phyloP scores from a whole-genome alignment of 192 early-diverging fungal genomes.

The Backusella sp. region DNA sequence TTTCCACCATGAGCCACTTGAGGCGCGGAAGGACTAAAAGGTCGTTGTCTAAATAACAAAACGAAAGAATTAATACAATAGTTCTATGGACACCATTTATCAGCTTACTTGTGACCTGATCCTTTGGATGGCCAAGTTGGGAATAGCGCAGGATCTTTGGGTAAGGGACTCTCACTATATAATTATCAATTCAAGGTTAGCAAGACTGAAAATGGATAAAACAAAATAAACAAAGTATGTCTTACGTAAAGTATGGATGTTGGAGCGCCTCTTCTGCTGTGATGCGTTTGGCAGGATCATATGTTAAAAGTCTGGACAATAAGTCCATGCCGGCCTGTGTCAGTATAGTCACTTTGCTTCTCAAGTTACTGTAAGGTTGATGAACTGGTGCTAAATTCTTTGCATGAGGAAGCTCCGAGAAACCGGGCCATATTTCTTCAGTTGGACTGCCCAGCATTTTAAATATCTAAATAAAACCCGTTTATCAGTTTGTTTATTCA shows the following conservation, averaged over 20 bases:
- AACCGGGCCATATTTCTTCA: constrained; percentile 75
- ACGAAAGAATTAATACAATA: neutral
- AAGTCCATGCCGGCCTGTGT: constrained; percentile 82
- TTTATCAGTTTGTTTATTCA: neutral
- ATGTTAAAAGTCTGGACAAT: constrained; percentile 68
- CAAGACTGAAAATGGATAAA: neutral
- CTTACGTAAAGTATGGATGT: constrained; percentile 86
- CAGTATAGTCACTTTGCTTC: constrained; percentile 51
- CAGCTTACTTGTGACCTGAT: constrained; percentile 51
- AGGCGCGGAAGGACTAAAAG: constrained; percentile 56
- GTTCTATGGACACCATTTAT: neutral
- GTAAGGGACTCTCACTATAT: constrained; percentile 71
- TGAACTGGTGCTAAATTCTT: constrained; percentile 73
- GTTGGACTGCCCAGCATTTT: constrained; percentile 85
- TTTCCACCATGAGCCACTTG: constrained; percentile 50
- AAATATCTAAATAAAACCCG: constrained; percentile 62
- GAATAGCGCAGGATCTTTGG: constrained; percentile 92
- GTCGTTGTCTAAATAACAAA: constrained; percentile 10
- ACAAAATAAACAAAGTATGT: neutral
- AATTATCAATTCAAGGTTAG: neutral
- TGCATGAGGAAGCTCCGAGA: constrained; percentile 59
- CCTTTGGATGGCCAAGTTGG: constrained; percentile 89
- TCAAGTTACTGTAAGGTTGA: constrained; percentile 58
- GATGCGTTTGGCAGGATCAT: constrained; percentile 86
- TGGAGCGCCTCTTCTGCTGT: constrained; percentile 86